phyloP scores from a whole-genome alignment of 306 rosid genomes.

The Dicorynia guianensis region DNA sequence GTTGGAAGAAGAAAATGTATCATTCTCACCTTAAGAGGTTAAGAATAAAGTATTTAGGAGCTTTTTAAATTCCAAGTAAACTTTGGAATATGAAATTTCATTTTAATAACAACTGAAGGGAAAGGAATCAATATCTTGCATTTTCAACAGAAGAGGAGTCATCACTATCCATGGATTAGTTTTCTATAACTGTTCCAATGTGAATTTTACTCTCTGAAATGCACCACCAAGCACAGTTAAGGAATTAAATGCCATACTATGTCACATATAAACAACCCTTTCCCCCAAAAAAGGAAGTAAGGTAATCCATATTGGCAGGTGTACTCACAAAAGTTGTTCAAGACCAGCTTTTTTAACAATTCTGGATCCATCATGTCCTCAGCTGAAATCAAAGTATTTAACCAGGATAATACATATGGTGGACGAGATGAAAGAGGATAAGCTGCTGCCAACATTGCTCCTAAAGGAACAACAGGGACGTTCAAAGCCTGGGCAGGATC shows the following conservation, averaged over 20 bases:
- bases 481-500: slow-evolving; percentile 98
- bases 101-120: slow-evolving; percentile 2
- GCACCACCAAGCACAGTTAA: neutral
- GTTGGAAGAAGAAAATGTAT: neutral
- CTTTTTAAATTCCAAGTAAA: neutral
- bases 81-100: slow-evolving; percentile 2
- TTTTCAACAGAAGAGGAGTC: slow-evolving; percentile 13
- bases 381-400: slow-evolving; percentile 85
- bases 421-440: slow-evolving; percentile 85
- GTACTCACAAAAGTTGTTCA: slow-evolving; percentile 93
- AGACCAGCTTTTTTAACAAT: slow-evolving; percentile 76
- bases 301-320: slow-evolving; percentile 14
- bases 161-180: neutral
- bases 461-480: slow-evolving; percentile 94
- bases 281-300: neutral
- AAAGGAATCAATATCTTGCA: neutral
- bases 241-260: neutral
- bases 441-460: slow-evolving; percentile 83
- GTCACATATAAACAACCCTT: neutral
- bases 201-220: slow-evolving; percentile 10
- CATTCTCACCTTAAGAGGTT: no score
- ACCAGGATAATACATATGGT: slow-evolving; percentile 85
- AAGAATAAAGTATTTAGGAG: no score
- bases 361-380: slow-evolving; percentile 98
- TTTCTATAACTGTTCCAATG: slow-evolving; percentile 4